Conservation (phyloP, 306 rosid species). For the Psophocarpus tetragonolobus region DNA sequence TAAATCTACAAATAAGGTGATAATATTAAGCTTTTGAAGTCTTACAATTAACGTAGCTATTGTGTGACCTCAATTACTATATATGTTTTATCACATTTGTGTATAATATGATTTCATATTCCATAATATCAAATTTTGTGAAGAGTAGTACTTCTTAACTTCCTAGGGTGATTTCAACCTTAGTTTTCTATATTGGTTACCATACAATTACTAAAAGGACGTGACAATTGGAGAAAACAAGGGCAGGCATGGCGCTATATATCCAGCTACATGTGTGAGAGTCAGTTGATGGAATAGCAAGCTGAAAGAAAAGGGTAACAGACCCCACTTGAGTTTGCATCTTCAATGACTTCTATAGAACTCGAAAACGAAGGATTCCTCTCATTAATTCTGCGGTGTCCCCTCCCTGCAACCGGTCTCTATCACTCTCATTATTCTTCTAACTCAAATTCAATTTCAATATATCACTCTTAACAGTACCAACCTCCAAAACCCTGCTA, state of each 20-base stretch:
- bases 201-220: background rate
- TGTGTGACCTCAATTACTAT: too few relatives aligned
- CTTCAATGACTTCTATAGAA: background rate
- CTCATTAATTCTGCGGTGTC: constrained; percentile 35
- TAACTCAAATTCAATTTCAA: background rate
- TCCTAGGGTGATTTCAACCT: background rate
- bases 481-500: background rate
- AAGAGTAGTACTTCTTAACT: too few relatives aligned
- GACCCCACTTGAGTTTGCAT: constrained; percentile 43
- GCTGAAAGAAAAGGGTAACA: constrained; percentile 24
- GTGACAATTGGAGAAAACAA: constrained; percentile 3
- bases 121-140: background rate
- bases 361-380: constrained; percentile 38
- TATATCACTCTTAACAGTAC: background rate
- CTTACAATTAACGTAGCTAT: too few relatives aligned
- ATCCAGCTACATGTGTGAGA: background rate
- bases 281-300: constrained; percentile 8
- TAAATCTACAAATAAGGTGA: background rate
- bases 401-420: constrained; percentile 25
- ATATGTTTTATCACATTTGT: background rate
- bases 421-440: constrained; percentile 21
- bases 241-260: background rate
- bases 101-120: background rate
- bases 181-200: background rate
- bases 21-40: background rate